A percentile compares a stretch with the other conserved stretches of the same genome.
phyloP scores from a whole-genome alignment of 1,139 yeast genomes.

The Yamadazyma taylorii region DNA sequence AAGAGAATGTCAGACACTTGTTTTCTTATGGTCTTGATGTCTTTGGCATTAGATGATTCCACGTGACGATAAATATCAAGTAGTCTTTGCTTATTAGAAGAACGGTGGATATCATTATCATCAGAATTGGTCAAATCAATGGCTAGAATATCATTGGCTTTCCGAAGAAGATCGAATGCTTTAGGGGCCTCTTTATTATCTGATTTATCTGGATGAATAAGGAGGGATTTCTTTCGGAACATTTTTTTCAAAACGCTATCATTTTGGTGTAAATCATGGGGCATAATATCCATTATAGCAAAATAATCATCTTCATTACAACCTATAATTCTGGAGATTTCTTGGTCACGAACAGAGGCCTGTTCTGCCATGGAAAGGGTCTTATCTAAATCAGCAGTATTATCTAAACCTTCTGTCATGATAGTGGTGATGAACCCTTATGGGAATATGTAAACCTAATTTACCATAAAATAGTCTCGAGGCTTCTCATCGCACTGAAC shows the following conservation, averaged over 20 bases:
- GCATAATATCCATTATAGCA: constrained; percentile 54
- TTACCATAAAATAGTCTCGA: no score
- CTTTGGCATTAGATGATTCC: constrained; percentile 9
- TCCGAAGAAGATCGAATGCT: constrained; percentile 58
- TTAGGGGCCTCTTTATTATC: constrained; percentile 54
- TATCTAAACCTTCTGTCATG: neutral
- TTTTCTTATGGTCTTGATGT: constrained; percentile 16
- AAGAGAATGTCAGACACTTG: constrained; percentile 27
- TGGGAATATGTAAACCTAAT: no score
- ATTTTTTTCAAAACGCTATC: constrained; percentile 39
- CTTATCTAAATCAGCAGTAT: constrained; percentile 29
- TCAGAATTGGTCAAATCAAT: constrained; percentile 14
- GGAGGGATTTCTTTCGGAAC: constrained; percentile 58
- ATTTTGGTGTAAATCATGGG: constrained; percentile 33
- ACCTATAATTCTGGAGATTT: constrained; percentile 52
- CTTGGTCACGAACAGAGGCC: constrained; percentile 47
- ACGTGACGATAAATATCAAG: constrained; percentile 42
- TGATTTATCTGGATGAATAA: constrained; percentile 71
- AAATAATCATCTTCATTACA: constrained; percentile 55
- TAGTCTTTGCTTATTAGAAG: constrained; percentile 38
- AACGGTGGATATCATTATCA: constrained; percentile 21
- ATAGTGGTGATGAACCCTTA: neutral
- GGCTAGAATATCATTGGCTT: constrained; percentile 31
- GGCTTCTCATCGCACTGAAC: constrained; percentile 2
- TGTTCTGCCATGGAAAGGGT: constrained; percentile 36